These are phyloP conservation scores for Quercus ilex DNA, from an alignment of 306 rosid species.

Conservation along the genomic window DNA sequence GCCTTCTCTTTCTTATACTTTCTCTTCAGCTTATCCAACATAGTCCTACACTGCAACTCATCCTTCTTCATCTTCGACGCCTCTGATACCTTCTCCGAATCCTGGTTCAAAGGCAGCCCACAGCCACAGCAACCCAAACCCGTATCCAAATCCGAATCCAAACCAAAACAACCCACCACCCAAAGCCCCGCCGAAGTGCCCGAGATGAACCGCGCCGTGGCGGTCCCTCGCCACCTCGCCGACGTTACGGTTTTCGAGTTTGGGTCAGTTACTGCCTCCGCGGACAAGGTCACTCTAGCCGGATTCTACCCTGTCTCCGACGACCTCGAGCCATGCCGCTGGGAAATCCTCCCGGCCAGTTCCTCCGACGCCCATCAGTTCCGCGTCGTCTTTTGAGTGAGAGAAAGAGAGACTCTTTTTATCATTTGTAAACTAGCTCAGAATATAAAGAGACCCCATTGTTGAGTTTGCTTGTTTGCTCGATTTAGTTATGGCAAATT, in stretches of 20 bases:
- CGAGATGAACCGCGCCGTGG: slow-evolving; percentile 82
- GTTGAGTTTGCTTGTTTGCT: background rate
- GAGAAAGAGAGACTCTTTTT: background rate
- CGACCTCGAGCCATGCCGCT: slow-evolving; percentile 95
- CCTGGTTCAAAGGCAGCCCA: slow-evolving; percentile 65
- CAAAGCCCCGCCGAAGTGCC: slow-evolving; percentile 42
- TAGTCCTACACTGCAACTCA: too few relatives aligned
- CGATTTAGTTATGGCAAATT: background rate
- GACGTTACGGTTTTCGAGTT: slow-evolving; percentile 71
- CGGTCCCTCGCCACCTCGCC: slow-evolving; percentile 67
- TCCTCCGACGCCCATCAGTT: slow-evolving; percentile 85
- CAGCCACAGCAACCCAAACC: slow-evolving; percentile 11
- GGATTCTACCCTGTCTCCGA: slow-evolving; percentile 95
- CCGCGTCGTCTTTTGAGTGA: slow-evolving; percentile 65
- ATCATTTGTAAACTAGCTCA: background rate
- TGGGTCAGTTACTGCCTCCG: slow-evolving; percentile 68
- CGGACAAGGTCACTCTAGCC: slow-evolving; percentile 84
- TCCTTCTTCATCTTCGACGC: too few relatives aligned
- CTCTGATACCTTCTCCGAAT: background rate
- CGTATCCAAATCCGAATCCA: slow-evolving; percentile 32
- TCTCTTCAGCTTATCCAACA: too few relatives aligned
- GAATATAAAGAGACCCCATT: background rate
- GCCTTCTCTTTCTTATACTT: too few relatives aligned
- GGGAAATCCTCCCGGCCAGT: slow-evolving; percentile 82
- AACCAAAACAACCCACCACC: slow-evolving; percentile 23